Base-by-base conservation (phyloP, 2,329 filamentous ascomycete genomes). In the Aureobasidium uvarum region DNA sequence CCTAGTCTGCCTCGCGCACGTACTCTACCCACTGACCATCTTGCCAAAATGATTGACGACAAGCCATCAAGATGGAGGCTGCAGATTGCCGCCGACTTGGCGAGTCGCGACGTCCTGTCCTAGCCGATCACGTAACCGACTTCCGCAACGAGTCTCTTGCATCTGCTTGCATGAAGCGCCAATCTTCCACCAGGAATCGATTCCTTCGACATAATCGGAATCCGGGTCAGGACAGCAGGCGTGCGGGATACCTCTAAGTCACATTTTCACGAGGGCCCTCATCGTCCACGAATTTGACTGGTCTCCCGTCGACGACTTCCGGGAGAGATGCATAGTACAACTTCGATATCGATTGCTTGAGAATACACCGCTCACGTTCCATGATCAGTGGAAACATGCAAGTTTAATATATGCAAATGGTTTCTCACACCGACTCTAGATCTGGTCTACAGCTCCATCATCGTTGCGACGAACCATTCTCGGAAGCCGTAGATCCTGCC, bases 31-130 rank as follows among this genome's bases (percentile, higher is more conserved):
- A 16, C 6, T 54, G 46, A 20, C 46, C 23, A 23, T 63, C 36
- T 41, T 54, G 14, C 31, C n/a, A 43, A n/a, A 43, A n/a, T 38
- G 46, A 54, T 63, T 52, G 46, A 62, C 20, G 13, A 41, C 38
- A 54, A 43, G 51, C n/a, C 41, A 63, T 63, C 60, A n/a, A 54
- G 31, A 48, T 41, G 18, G 48, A 63, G 38, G 60, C 60, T 33
- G 60, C 60, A 63, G 60, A 54, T 52, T 54, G 38, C 60, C 60
- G 48, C 60, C 31, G 45, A 28, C 56, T 59, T 46, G 56, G 56
- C 39, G 33, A 33, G 33, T 33, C 33, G 33, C 33, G 39, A 25
- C 56, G n/a, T 48, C 18, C 39, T 43, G 38, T 45, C 23, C 28
- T 38, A 36, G 28, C 56, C 56, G 39, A 59, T 62, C 43, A 62